Evolutionary conservation across 495 filamentous ascomycete genomes (phyloP), one percentile per base, ranked within the genome.

Genomic region (Podospora fimiseda): DNA sequence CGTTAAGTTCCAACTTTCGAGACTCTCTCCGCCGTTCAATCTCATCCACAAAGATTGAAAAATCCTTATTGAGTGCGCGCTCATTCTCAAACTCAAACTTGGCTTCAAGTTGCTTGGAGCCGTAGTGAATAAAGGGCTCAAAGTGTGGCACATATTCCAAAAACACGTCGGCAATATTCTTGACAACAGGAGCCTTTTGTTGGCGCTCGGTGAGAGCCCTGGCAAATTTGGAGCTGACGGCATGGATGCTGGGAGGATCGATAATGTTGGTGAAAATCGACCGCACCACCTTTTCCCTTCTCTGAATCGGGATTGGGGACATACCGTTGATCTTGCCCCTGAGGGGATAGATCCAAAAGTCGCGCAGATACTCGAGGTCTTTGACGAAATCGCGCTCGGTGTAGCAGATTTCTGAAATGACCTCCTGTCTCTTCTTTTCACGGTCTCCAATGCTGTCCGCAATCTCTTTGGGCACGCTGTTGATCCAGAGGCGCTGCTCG

Each of bases 331-430:
- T 76, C 48, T 78, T 85, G 14, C 79, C 77, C 37, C 89, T 84
- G 48, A 99, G 70, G 2, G 94, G 94, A 57, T 89, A 82, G 75
- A 97, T 95, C 94, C 94, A 99, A 80, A 97, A 97, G 72, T 99
- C 94, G 53, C 92, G 83, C 23, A 99, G 71, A 63, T 99, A 99
- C 65, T 99, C 94, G 58, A 99, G 75, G 65, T 99, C 94, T 74
- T 99, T 99, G 66, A 99, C 94, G 59, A 99, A 99, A 70, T 99
- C 94, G 37, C 94, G 83, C 68, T 99, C 94, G 0, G 94, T 99
- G 68, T 99, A 99, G 83, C 95, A 96, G 57, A 96, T 84, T 65
- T 99, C 94, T 20, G 92, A 96, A 56, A 99, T 96, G 52, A 97
- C 85, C 64, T 99, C 94, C 63, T 99, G 94, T 9, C 94, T 82